A percentile compares a stretch with the other conserved stretches of the same genome.
phyloP scores from a whole-genome alignment of 192 early-diverging fungal species.

The Paraglomus brasilianum region DNA sequence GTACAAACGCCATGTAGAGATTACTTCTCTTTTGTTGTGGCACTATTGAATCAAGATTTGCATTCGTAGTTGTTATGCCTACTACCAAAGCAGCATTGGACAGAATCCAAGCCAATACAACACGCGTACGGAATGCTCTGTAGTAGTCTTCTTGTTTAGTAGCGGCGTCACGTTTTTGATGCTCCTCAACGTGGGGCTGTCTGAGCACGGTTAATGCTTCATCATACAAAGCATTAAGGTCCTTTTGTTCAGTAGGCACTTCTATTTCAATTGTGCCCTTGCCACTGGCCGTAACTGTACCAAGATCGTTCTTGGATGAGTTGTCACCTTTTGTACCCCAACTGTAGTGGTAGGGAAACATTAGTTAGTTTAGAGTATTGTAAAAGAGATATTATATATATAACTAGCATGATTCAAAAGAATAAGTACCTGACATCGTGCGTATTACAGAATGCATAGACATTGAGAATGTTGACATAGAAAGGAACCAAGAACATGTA shows the following conservation, averaged over 20 bases:
- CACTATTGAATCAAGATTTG: no score
- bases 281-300: conserved; percentile 29
- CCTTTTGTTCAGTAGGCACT: conserved; percentile 43
- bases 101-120: conserved; percentile 73
- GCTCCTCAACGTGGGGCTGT: conserved; percentile 33
- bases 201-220: conserved; percentile 40
- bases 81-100: conserved; percentile 66
- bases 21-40: conserved; percentile 19
- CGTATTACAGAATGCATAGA: conserved; percentile 61
- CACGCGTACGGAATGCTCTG: conserved; percentile 69
- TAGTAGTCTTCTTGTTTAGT: conserved; percentile 73
- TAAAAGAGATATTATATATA: conserved; percentile 9
- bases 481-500: conserved; percentile 75
- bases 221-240: conserved; percentile 49
- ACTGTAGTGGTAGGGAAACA: conserved; percentile 55
- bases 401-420: background rate
- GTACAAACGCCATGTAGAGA: conserved; percentile 57
- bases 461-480: conserved; percentile 70
- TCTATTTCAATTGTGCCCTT: conserved; percentile 47
- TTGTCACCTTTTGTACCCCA: conserved; percentile 91
- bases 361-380: no score
- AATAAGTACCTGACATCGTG: conserved; percentile 52
- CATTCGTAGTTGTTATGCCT: conserved; percentile 46
- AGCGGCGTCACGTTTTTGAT: conserved; percentile 41
- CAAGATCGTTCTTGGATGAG: conserved; percentile 43